phyloP scores from a whole-genome alignment of 2,329 filamentous ascomycete species.

The Claviceps fusiformis region DNA sequence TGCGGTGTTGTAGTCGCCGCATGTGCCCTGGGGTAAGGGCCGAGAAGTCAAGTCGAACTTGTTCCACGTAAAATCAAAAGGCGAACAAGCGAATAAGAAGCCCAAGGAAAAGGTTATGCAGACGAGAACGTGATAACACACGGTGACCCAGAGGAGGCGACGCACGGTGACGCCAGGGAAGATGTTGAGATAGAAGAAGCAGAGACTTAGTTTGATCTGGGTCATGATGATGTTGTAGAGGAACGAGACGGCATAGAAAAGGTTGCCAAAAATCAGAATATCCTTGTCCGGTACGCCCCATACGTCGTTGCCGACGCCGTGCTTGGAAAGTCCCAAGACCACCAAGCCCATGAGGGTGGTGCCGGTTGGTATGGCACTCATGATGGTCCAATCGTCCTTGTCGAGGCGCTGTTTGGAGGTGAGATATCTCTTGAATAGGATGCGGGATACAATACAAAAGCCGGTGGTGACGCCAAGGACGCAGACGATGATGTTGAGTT shows the following conservation, averaged over 20 bases:
- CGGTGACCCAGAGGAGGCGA: slow-evolving; percentile 19
- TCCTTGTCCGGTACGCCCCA: background rate
- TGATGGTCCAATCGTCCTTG: slow-evolving; percentile 19
- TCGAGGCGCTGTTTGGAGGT: slow-evolving; percentile 17
- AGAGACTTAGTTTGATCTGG: slow-evolving; percentile 26
- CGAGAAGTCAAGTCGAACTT: slow-evolving; percentile 10
- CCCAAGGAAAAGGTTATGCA: slow-evolving; percentile 19
- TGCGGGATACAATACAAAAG: slow-evolving; percentile 7
- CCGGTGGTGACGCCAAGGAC: slow-evolving; percentile 7
- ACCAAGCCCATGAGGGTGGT: slow-evolving; percentile 11
- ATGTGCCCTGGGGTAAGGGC: background rate
- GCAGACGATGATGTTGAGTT: background rate
- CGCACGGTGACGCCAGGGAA: slow-evolving; percentile 20
- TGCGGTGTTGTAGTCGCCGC: background rate
- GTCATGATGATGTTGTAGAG: slow-evolving; percentile 25
- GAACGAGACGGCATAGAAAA: slow-evolving; percentile 19
- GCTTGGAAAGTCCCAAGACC: slow-evolving; percentile 9
- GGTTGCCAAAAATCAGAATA: slow-evolving; percentile 18
- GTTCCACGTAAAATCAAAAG: slow-evolving; percentile 26
- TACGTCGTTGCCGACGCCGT: slow-evolving; percentile 14
- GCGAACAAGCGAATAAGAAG: slow-evolving; percentile 24
- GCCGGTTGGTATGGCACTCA: slow-evolving; percentile 10
- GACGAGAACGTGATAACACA: slow-evolving; percentile 17
- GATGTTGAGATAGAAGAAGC: slow-evolving; percentile 30
- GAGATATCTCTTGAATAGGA: slow-evolving; percentile 13